phyloP scores from a whole-genome alignment of 306 rosid genomes.

The Casuarina glauca region DNA sequence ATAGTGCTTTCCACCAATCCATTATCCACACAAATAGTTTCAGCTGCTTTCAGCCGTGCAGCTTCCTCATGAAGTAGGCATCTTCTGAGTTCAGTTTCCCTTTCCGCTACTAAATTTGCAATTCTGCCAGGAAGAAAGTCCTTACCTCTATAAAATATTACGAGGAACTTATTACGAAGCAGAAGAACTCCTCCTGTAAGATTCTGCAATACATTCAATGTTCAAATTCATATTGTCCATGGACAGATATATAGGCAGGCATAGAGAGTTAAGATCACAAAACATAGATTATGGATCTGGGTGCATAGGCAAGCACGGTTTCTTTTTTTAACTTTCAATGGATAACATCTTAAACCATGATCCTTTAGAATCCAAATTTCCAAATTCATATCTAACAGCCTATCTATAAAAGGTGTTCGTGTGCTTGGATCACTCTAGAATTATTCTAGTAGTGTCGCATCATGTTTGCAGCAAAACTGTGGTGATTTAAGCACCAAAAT shows the following conservation, averaged over 20 bases:
- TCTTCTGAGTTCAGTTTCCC: constrained; percentile 65
- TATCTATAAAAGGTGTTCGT: not conserved
- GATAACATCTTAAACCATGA: not conserved
- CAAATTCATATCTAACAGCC: not conserved
- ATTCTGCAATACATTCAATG: constrained; percentile 48
- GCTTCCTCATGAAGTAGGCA: constrained; percentile 64
- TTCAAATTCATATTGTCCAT: constrained; percentile 7
- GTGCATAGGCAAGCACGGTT: not conserved
- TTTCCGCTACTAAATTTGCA: constrained; percentile 50
- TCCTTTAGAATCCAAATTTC: constrained; percentile 4
- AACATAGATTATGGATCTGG: not conserved
- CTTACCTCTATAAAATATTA: constrained; percentile 78
- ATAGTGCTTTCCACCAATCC: constrained; percentile 37
- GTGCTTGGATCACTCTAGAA: not conserved
- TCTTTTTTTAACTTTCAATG: not conserved
- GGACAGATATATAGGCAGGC: constrained; percentile 5
- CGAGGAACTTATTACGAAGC: constrained; percentile 70
- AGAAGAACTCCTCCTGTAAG: constrained; percentile 84
- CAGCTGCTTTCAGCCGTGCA: constrained; percentile 55
- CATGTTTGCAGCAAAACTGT: not conserved
- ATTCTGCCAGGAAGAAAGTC: constrained; percentile 73
- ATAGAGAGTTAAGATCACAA: not conserved
- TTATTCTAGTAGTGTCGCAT: not conserved
- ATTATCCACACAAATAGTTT: constrained; percentile 38
- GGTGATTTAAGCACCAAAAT: not conserved